phyloP scores from a whole-genome alignment of 2,329 filamentous ascomycete genomes.

The Phyllosticta capitalensis region DNA sequence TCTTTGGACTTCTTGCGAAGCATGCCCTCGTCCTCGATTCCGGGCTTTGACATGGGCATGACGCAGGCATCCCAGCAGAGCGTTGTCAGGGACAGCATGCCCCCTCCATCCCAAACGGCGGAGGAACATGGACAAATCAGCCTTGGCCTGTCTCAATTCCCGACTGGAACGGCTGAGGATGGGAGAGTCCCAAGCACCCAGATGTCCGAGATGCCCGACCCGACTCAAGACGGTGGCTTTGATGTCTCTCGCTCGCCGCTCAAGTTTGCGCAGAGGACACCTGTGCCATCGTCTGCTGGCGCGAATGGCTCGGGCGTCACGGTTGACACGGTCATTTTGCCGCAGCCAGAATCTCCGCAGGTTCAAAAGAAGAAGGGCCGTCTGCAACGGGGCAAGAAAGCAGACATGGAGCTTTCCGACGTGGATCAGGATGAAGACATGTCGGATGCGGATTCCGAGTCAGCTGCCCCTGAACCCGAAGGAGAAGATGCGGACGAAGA shows the following conservation, averaged over 20 bases:
- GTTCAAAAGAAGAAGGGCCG: conserved; percentile 50
- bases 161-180: conserved; percentile 10
- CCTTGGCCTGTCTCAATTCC: conserved; percentile 25
- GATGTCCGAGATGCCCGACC: conserved; percentile 59
- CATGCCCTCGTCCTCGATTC: conserved; percentile 47
- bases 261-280: conserved; percentile 47
- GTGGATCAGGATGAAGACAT: conserved; percentile 31
- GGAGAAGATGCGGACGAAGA: not conserved
- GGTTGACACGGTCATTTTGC: conserved; percentile 56
- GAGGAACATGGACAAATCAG: conserved; percentile 20
- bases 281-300: conserved; percentile 33
- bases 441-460: conserved; percentile 20
- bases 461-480: not conserved
- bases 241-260: conserved; percentile 59
- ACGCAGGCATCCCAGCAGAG: conserved; percentile 52
- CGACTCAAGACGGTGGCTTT: conserved; percentile 75
- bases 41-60: conserved; percentile 43
- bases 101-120: conserved; percentile 21
- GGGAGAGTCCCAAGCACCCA: conserved; percentile 43
- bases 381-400: conserved; percentile 37
- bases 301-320: conserved; percentile 33
- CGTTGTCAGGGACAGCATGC: conserved; percentile 49
- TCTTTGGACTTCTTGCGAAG: conserved; percentile 42
- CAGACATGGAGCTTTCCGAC: conserved; percentile 33
- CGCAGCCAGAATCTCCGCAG: conserved; percentile 52